Base-by-base conservation (phyloP, 495 filamentous ascomycete genomes). In the Xylaria bambusicola region DNA sequence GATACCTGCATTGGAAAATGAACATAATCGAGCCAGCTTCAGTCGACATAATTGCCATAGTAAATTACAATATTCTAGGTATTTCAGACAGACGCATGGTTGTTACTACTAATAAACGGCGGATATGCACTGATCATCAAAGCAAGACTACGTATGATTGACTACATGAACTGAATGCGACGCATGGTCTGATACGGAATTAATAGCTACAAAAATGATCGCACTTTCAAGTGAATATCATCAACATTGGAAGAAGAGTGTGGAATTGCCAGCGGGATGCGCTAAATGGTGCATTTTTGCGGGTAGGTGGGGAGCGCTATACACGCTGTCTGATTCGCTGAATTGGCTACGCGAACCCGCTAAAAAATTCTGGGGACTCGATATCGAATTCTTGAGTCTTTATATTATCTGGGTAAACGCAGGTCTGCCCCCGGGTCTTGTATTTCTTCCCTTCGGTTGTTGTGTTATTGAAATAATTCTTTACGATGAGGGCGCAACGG, bases 401-500 rank as follows among this genome's bases (percentile, higher is more conserved):
- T 41, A 33, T 24, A 42, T 46, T 35, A 24, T 21, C 18, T 46
- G 53, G 12, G 46, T 26, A 12, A 41, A 12, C 45, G 31, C 45
- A 21, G n/a, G 23, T 35, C 41, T 21, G 20, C 55, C 42, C 17
- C 46, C 35, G 47, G 29, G 26, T 23, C 15, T 15, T 20, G 21
- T 45, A 12, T 20, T 29, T 46, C 27, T 47, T n/a, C 6, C 15
- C 20, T 60, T 47, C 41, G 23, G 36, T 29, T 53, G 6, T 60
- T 45, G 48, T 53, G 21, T 36, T 68, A 33, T 59, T 63, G 47
- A 21, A 63, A 42, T 56, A 52, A 46, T 49, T 26, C 58, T 51
- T 65, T 26, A 75, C 58, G 33, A 80, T 80, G 77, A 74, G 74
- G 74, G 74, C 73, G 26, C 72, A 76, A 64, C 65, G 77, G 68